A percentile compares a stretch with the other conserved stretches of the same genome.
Conservation (phyloP, 23 red algal genomes). For the Chondrus crispus region DNA sequence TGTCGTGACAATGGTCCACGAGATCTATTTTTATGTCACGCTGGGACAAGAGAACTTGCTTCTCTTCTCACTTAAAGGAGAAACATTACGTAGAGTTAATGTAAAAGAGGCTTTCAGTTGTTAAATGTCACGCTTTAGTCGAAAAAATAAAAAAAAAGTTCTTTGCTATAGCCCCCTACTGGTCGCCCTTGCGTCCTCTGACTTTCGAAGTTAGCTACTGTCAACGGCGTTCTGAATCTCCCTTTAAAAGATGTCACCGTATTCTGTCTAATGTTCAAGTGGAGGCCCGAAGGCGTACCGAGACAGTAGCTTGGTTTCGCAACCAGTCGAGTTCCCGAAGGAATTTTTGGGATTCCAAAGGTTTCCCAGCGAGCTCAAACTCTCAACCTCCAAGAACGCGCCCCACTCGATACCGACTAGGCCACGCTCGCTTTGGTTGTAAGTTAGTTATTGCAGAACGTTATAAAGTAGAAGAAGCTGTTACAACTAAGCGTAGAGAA, state of each 20-base stretch:
- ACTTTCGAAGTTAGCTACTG: constrained; percentile 9
- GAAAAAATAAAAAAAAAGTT: background rate
- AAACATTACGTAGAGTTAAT: background rate
- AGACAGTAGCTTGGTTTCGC: constrained; percentile 17
- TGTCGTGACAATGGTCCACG: background rate
- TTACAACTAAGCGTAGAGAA: too few relatives aligned
- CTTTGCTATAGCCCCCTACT: background rate
- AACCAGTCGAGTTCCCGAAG: background rate
- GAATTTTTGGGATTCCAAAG: background rate
- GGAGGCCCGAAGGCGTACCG: background rate
- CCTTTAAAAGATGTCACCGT: constrained; percentile 3
- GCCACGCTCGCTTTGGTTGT: too few relatives aligned
- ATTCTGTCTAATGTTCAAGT: background rate
- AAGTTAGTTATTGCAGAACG: too few relatives aligned
- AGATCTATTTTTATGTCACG: background rate
- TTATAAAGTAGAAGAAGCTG: too few relatives aligned
- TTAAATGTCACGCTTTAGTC: background rate
- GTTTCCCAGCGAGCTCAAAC: background rate
- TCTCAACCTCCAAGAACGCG: too few relatives aligned
- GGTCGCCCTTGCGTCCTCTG: background rate
- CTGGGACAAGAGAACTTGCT: background rate
- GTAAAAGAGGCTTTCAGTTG: background rate
- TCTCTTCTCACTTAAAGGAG: background rate
- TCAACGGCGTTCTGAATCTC: background rate
- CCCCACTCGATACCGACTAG: too few relatives aligned